Evolutionary conservation across 2,329 filamentous ascomycete species (phyloP).

Genomic region (Plenodomus lindquistii): DNA sequence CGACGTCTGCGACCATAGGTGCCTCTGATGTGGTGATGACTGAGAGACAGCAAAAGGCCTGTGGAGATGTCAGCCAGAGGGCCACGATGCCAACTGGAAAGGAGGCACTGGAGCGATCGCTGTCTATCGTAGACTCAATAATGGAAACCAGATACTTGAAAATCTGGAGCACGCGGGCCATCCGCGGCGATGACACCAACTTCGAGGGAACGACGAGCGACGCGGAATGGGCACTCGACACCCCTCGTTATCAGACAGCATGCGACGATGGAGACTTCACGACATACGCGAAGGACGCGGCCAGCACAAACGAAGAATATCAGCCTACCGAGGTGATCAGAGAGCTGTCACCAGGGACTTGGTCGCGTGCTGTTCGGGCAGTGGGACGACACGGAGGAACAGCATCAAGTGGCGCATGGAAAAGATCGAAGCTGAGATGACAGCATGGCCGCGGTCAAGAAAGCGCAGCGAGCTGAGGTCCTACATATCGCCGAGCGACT

Average conservation of each 20-base stretch:
- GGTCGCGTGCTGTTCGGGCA: too few relatives aligned
- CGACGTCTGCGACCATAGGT: background rate
- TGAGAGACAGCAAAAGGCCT: background rate
- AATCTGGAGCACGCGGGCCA: background rate
- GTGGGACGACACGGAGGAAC: too few relatives aligned
- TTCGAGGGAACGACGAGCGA: background rate
- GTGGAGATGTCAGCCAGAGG: too few relatives aligned
- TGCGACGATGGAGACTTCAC: background rate
- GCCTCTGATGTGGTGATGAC: background rate
- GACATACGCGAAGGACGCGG: background rate
- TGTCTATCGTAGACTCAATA: background rate
- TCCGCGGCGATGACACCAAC: background rate
- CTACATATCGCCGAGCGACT: background rate
- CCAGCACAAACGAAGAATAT: too few relatives aligned
- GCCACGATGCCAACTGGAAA: too few relatives aligned
- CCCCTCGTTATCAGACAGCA: too few relatives aligned
- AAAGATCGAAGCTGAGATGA: background rate
- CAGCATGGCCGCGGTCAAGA: background rate
- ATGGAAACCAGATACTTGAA: background rate
- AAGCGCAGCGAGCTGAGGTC: background rate
- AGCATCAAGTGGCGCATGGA: too few relatives aligned
- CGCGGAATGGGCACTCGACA: background rate
- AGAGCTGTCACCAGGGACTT: too few relatives aligned
- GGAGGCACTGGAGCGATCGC: background rate
- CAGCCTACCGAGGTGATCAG: too few relatives aligned